phyloP scores from a whole-genome alignment of 2,329 filamentous ascomycete genomes.

The Chaetomiaceae sp. region DNA sequence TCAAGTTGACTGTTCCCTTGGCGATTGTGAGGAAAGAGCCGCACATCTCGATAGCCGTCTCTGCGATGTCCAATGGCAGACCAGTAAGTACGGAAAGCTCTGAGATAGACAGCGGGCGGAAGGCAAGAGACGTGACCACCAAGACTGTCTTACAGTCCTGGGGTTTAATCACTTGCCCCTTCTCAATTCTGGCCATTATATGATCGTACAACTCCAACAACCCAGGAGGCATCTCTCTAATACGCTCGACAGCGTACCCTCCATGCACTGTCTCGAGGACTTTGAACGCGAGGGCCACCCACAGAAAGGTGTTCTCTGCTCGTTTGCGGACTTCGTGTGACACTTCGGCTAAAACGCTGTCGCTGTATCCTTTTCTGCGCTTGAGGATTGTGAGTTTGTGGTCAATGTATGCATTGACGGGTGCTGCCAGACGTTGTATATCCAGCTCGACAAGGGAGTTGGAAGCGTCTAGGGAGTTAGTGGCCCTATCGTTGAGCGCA shows the following conservation, averaged over 20 bases:
- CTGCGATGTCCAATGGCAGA: slow-evolving; percentile 11
- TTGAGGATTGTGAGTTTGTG: slow-evolving; percentile 18
- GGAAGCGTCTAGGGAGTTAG: neutral
- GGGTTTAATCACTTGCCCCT: slow-evolving; percentile 4
- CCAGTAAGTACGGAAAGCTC: slow-evolving; percentile 23
- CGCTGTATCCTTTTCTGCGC: slow-evolving; percentile 10
- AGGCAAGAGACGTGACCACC: slow-evolving; percentile 12
- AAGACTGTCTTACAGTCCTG: slow-evolving; percentile 24
- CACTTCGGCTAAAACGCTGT: slow-evolving; percentile 9
- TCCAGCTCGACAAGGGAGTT: slow-evolving; percentile 19
- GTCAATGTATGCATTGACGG: slow-evolving; percentile 21
- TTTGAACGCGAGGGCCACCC: slow-evolving; percentile 36
- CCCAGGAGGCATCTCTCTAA: slow-evolving; percentile 25
- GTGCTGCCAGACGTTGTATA: slow-evolving; percentile 11
- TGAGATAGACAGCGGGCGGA: slow-evolving; percentile 23
- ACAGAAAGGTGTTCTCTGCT: slow-evolving; percentile 37
- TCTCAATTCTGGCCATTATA: slow-evolving; percentile 25
- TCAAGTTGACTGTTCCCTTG: slow-evolving; percentile 25
- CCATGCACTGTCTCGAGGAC: slow-evolving; percentile 24
- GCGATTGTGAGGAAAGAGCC: slow-evolving; percentile 32
- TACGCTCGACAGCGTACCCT: slow-evolving; percentile 15
- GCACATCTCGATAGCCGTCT: slow-evolving; percentile 27
- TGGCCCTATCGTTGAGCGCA: slow-evolving; percentile 6
- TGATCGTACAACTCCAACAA: slow-evolving; percentile 27
- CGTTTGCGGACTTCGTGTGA: slow-evolving; percentile 24